phyloP scores from a whole-genome alignment of 352 stramenopile species.

The Globisporangium acanthophoron region DNA sequence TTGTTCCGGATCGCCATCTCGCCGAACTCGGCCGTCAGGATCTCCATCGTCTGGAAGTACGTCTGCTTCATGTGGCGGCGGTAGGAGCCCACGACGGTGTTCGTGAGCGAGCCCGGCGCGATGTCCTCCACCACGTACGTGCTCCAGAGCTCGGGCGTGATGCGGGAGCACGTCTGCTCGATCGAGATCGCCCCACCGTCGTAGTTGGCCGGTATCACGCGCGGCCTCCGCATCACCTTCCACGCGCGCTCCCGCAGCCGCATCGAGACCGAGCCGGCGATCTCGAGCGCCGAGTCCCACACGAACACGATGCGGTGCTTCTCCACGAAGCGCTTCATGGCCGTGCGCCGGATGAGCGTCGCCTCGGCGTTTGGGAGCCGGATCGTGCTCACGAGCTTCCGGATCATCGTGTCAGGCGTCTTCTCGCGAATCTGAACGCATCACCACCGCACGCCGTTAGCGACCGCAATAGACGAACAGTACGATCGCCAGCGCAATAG shows the following conservation, averaged over 20 bases:
- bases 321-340: slow-evolving; percentile 1
- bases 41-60: slow-evolving; percentile 19
- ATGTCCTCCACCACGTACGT: slow-evolving; percentile 11
- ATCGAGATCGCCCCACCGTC: neutral
- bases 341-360: slow-evolving; percentile 7
- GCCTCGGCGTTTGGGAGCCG: neutral
- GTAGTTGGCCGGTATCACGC: neutral
- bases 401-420: slow-evolving; percentile 5
- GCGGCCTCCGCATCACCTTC: slow-evolving; percentile 1
- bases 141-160: slow-evolving; percentile 10
- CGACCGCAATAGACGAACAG: too few species aligned
- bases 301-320: slow-evolving; percentile 4
- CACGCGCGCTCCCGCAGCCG: slow-evolving; percentile 6
- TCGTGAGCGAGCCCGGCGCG: slow-evolving; percentile 34
- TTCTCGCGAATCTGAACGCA: slow-evolving; percentile 1
- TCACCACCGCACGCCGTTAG: too few species aligned
- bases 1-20: slow-evolving; percentile 2
- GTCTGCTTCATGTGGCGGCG: slow-evolving; percentile 12
- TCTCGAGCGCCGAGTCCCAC: slow-evolving; percentile 7
- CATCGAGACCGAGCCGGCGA: slow-evolving; percentile 2
- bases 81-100: slow-evolving; percentile 41
- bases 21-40: slow-evolving; percentile 12
- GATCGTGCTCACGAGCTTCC: slow-evolving; percentile 8
- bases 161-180: slow-evolving; percentile 4
- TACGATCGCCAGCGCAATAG: too few species aligned